A percentile compares a stretch with the other conserved stretches of the same genome.
Conservation (phyloP, 1,284 basidiomycete genomes). For the Tilletiopsis washingtonensis region DNA sequence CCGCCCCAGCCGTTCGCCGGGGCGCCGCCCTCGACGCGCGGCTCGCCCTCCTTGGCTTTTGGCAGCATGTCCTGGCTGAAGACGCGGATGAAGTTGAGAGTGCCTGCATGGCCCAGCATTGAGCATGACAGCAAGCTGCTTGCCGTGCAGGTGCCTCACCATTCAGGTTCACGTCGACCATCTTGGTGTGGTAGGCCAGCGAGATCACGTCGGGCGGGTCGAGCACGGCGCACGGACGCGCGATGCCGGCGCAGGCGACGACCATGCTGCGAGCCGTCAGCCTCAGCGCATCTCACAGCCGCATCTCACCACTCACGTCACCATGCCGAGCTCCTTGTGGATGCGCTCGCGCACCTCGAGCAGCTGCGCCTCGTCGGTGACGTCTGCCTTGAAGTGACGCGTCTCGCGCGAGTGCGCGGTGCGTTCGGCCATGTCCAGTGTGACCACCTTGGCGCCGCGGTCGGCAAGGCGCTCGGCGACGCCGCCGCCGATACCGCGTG, state of each 20-base stretch:
- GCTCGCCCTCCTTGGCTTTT: constrained; percentile 14
- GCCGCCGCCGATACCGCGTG: constrained; percentile 27
- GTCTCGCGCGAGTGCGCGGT: constrained; percentile 21
- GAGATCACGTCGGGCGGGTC: constrained; percentile 28
- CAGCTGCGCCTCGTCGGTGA: constrained; percentile 25
- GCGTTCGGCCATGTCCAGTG: constrained; percentile 21
- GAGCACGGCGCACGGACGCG: constrained; percentile 22
- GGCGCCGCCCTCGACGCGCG: not conserved
- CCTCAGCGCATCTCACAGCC: not conserved
- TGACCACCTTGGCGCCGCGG: constrained; percentile 25
- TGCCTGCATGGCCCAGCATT: constrained; percentile 8
- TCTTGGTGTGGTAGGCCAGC: constrained; percentile 13
- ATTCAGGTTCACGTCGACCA: constrained; percentile 25
- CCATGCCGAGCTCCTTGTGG: constrained; percentile 17
- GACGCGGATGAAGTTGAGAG: constrained; percentile 22
- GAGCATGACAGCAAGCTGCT: no score
- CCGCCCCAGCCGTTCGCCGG: constrained; percentile 12
- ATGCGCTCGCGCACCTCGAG: constrained; percentile 17
- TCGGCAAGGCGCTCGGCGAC: constrained; percentile 15
- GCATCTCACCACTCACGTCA: constrained; percentile 3
- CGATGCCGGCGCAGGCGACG: constrained; percentile 23
- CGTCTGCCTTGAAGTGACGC: constrained; percentile 23
- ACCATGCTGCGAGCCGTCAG: constrained; percentile 21
- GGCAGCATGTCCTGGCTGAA: constrained; percentile 33
- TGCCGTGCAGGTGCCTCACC: no score